phyloP scores from a whole-genome alignment of 1,284 basidiomycete species.

The Porogramme epimiltina region DNA sequence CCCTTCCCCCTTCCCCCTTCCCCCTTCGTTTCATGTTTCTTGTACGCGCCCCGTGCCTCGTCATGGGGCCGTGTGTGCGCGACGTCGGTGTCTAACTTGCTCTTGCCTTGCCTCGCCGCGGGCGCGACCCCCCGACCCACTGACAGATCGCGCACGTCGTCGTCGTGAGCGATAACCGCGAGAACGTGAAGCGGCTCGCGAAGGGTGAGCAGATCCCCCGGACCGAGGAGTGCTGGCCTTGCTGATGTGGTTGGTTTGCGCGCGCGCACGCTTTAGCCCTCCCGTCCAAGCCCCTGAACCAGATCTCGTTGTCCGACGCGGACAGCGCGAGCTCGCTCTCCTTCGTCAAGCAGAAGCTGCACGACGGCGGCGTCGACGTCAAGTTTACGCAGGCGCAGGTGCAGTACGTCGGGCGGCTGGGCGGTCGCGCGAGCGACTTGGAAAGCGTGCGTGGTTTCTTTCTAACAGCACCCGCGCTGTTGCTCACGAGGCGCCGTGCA shows the following conservation, averaged over 20 bases:
- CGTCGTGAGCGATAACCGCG: conserved; percentile 88
- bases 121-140: too few relatives aligned
- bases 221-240: neutral
- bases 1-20: too few relatives aligned
- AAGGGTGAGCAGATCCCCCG: conserved; percentile 58
- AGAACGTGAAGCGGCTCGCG: conserved; percentile 82
- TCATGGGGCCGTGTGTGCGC: too few relatives aligned
- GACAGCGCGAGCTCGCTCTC: conserved; percentile 79
- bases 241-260: neutral
- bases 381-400: conserved; percentile 56
- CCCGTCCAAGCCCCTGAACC: conserved; percentile 83
- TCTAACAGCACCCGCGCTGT: too few relatives aligned
- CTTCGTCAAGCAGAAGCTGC: conserved; percentile 83
- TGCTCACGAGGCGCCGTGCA: too few relatives aligned
- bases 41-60: conserved; percentile 16
- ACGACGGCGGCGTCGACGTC: conserved; percentile 55
- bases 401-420: conserved; percentile 69
- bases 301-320: conserved; percentile 83
- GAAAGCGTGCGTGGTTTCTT: conserved; percentile 69
- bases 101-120: too few relatives aligned
- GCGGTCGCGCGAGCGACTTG: conserved; percentile 87
- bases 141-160: conserved; percentile 86
- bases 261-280: too few relatives aligned
- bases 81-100: too few relatives aligned
- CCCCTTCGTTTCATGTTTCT: too few relatives aligned